Evolutionary conservation across 768 basidiomycete genomes (phyloP).

Genomic region (Psilocybe subaeruginosa): DNA sequence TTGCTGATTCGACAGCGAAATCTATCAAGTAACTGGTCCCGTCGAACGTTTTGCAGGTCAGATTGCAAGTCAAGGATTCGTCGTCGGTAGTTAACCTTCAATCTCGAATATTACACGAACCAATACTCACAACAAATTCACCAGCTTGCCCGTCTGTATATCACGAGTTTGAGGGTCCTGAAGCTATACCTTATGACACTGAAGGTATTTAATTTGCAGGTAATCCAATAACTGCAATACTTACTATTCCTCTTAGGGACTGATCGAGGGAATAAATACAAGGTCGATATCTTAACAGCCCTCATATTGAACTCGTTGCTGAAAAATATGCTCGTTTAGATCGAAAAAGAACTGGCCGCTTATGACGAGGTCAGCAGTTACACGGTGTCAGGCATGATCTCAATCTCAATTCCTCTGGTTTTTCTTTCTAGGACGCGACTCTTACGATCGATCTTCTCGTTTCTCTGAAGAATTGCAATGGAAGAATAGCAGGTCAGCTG

Average conservation of each 20-base stretch:
- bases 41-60: conserved; percentile 92
- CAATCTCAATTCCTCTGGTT: background rate
- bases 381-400: background rate
- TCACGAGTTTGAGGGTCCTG: conserved; percentile 92
- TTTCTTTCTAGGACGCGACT: conserved; percentile 65
- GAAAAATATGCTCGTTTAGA: conserved; percentile 42
- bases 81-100: conserved; percentile 63
- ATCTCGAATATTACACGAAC: background rate
- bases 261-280: conserved; percentile 89
- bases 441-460: conserved; percentile 75
- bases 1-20: conserved; percentile 61
- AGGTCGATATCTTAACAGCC: conserved; percentile 47
- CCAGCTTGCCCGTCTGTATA: conserved; percentile 83
- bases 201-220: conserved; percentile 57
- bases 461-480: conserved; percentile 83
- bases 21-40: conserved; percentile 95
- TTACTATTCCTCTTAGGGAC: conserved; percentile 20
- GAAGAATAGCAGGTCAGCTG: conserved; percentile 78
- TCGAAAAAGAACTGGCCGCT: conserved; percentile 84
- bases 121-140: background rate
- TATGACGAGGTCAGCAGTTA: conserved; percentile 75
- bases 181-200: conserved; percentile 84
- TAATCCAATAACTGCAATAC: background rate
- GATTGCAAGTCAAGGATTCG: conserved; percentile 85
- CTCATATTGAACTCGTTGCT: background rate